Percentiles rank a stretch among this genome's conserved stretches.
phyloP scores from a whole-genome alignment of 2,329 filamentous ascomycete genomes.

The Trichoderma semiorbis region DNA sequence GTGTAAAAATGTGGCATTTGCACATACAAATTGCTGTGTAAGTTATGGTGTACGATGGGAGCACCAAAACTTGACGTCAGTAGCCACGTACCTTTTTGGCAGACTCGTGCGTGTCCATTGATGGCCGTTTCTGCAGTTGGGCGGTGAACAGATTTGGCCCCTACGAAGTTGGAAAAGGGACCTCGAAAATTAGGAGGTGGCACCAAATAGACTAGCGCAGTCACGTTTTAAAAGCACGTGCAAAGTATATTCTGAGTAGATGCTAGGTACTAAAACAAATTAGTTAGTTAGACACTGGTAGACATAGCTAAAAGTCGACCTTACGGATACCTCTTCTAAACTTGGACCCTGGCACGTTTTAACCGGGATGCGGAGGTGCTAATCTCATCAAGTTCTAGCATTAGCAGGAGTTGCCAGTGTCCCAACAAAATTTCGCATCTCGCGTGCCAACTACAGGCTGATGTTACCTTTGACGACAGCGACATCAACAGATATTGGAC shows the following conservation, averaged over 20 bases:
- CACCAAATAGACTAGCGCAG: background rate
- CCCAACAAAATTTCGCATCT: slow-evolving; percentile 17
- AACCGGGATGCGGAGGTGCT: background rate
- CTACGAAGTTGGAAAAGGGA: background rate
- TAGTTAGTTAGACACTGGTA: too few species aligned
- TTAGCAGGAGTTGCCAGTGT: background rate
- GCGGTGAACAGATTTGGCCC: background rate
- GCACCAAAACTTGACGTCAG: background rate
- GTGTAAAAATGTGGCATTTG: background rate
- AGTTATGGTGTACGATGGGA: background rate
- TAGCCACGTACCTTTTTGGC: background rate
- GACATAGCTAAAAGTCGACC: background rate
- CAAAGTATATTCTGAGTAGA: background rate
- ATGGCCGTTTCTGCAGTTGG: background rate
- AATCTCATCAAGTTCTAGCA: background rate
- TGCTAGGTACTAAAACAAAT: accelerated
- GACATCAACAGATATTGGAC: slow-evolving; percentile 5
- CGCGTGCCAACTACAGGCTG: background rate
- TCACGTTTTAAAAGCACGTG: slow-evolving; percentile 12
- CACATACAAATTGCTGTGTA: background rate
- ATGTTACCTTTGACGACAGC: background rate
- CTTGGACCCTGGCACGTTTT: background rate
- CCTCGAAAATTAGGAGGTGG: background rate
- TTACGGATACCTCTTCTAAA: background rate
- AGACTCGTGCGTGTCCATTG: background rate